These are phyloP conservation scores for Cercis canadensis DNA, from an alignment of 306 rosid genomes.

Conservation along the genomic window DNA sequence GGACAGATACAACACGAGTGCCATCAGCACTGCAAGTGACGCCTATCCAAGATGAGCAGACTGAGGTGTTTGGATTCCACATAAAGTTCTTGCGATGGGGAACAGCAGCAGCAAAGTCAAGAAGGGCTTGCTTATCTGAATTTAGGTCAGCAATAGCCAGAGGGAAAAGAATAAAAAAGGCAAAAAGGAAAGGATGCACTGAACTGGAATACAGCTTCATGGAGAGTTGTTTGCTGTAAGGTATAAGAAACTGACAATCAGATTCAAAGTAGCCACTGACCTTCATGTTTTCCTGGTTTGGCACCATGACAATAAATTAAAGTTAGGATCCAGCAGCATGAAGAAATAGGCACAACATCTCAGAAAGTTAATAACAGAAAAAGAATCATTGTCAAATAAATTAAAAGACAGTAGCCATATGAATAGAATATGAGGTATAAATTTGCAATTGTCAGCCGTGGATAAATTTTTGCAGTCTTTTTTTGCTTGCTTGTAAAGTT, in stretches of 20 bases:
- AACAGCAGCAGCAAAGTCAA: slow-evolving; percentile 60
- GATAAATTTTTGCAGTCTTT: slow-evolving; percentile 2
- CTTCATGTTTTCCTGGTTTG: slow-evolving; percentile 64
- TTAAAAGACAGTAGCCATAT: slow-evolving; percentile 11
- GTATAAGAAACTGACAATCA: slow-evolving; percentile 37
- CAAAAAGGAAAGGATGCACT: slow-evolving; percentile 49
- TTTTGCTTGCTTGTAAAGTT: not conserved
- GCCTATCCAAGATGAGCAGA: slow-evolving; percentile 77
- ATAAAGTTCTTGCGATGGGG: slow-evolving; percentile 72
- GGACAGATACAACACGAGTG: slow-evolving; percentile 59
- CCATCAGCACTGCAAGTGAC: slow-evolving; percentile 53
- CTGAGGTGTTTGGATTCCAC: slow-evolving; percentile 57
- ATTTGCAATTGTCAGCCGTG: not conserved
- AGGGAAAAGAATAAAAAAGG: slow-evolving; percentile 50
- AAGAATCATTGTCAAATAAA: not conserved
- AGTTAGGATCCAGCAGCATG: slow-evolving; percentile 40
- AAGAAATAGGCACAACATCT: slow-evolving; percentile 13
- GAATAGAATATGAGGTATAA: slow-evolving; percentile 3
- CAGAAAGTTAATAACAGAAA: slow-evolving; percentile 21
- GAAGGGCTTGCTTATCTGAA: slow-evolving; percentile 79
- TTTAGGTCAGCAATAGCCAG: slow-evolving; percentile 62
- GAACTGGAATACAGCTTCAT: slow-evolving; percentile 62
- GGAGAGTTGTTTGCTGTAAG: slow-evolving; percentile 40
- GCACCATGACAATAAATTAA: slow-evolving; percentile 38
- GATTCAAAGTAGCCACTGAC: slow-evolving; percentile 33